Conservation (phyloP, 2,329 filamentous ascomycete genomes). For the Fusarium sambucinum region DNA sequence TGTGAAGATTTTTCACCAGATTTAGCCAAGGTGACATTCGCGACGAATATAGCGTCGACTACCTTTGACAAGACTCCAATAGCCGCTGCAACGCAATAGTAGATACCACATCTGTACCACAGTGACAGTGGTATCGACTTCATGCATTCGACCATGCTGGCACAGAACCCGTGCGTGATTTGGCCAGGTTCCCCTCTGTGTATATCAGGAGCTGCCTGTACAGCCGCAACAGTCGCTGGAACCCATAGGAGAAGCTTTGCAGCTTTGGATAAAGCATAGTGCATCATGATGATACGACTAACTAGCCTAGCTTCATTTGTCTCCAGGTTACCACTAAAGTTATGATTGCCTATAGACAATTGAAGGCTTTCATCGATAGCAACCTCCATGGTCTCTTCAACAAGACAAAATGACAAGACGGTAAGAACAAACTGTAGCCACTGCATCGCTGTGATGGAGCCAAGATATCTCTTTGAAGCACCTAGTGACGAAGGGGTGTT, state of each 20-base stretch:
- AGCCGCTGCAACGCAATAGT: neutral
- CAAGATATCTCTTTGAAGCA: neutral
- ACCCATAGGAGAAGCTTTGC: neutral
- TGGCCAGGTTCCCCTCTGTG: too few species aligned
- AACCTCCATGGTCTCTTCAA: neutral
- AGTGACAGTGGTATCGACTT: neutral
- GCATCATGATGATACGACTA: rapidly evolving
- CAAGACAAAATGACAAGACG: neutral
- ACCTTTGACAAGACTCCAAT: neutral
- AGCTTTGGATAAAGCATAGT: neutral
- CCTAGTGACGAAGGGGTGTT: rapidly evolving
- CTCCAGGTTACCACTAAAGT: neutral
- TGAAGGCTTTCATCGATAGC: neutral
- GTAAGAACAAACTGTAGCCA: neutral
- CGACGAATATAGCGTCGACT: neutral
- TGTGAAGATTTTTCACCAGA: neutral
- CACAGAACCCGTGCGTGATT: neutral
- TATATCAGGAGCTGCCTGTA: neutral
- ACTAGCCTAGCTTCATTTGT: rapidly evolving
- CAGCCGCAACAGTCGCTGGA: neutral
- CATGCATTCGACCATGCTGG: neutral
- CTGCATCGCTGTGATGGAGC: neutral
- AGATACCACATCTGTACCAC: slow-evolving; percentile 1
- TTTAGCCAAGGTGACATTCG: neutral
- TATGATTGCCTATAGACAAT: rapidly evolving